Base-by-base conservation (phyloP, 169 alveolate species). In the Babesia divergens region DNA sequence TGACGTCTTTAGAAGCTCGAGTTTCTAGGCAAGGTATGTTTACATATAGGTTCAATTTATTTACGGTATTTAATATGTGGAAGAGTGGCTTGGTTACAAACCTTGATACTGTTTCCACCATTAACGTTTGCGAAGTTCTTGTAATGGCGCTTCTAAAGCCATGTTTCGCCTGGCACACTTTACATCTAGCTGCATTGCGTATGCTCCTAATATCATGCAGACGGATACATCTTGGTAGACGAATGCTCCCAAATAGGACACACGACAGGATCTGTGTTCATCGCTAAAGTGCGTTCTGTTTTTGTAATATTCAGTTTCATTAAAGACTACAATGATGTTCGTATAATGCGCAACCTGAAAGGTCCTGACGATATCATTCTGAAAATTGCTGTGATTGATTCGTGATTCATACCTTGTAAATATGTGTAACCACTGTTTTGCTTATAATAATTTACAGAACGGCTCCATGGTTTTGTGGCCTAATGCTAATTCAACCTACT, bases 381-480 rank as follows among this genome's bases (percentile, higher is more conserved):
- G n/a, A n/a, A n/a, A n/a, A n/a, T n/a, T n/a, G n/a, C n/a, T n/a
- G n/a, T n/a, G n/a, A n/a, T n/a, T n/a, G n/a, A n/a, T n/a, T n/a
- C n/a, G n/a, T n/a, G n/a, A n/a, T n/a, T n/a, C n/a, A n/a, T n/a
- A n/a, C n/a, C n/a, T n/a, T n/a, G n/a, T n/a, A 40, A 40, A 14
- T 40, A 14, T 13, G 18, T 40, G 47, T 40, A 13, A 40, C 14
- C 58, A 13, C 11, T 26, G 46, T 9, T 54, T 11, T 3, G 1
- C 13, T 18, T 32, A 14, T 29, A 8, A 24, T 34, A 35, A 31
- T 43, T 14, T 11, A 2, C 51, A 62, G 72, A 62, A 62, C 37
- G 72, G 72, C 22, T 46, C 59, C 6, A 24, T 62, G 16, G 72
- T 62, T 20, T 32, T 62, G n/a, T 62, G 72, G 72, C 40, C 43